These are phyloP conservation scores for Fragosphaeria purpurea DNA, from an alignment of 2,329 filamentous ascomycete species.

Conservation along the genomic window DNA sequence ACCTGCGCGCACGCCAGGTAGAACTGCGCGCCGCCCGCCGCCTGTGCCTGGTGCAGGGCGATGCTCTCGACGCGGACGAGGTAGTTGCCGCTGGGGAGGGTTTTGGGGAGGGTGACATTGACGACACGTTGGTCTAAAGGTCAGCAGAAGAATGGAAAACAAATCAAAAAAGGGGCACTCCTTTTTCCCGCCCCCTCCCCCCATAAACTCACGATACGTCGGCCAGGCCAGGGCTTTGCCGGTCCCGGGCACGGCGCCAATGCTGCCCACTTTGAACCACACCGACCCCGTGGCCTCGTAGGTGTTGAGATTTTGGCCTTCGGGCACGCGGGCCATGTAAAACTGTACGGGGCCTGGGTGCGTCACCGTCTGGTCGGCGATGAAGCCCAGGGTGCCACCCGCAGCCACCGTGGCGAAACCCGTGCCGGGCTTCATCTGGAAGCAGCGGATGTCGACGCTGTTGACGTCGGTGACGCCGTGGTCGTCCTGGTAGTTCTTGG, in stretches of 20 bases:
- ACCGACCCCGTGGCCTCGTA: conserved; percentile 23
- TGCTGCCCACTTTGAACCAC: conserved; percentile 24
- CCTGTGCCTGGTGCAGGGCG: conserved; percentile 7
- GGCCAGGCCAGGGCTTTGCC: conserved; percentile 4
- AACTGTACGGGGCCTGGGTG: conserved; percentile 23
- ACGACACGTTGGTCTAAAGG: neutral
- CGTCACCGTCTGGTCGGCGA: conserved; percentile 19
- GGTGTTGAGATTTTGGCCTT: conserved; percentile 19
- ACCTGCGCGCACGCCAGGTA: conserved; percentile 9
- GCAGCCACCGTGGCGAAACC: conserved; percentile 18
- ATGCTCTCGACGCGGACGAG: conserved; percentile 9
- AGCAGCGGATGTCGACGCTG: conserved; percentile 23
- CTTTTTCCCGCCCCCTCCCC: neutral
- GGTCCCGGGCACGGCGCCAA: conserved; percentile 13
- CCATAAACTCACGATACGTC: neutral
- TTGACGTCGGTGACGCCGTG: conserved; percentile 22
- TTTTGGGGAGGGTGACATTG: conserved; percentile 1
- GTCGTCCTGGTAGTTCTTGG: conserved; percentile 26
- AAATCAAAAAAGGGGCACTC: neutral
- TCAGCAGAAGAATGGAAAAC: no score
- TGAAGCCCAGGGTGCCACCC: conserved; percentile 19
- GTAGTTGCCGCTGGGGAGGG: conserved; percentile 4
- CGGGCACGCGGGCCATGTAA: conserved; percentile 24
- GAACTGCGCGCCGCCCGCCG: conserved; percentile 5
- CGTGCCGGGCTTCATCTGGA: conserved; percentile 17